phyloP scores from a whole-genome alignment of 768 basidiomycete species.

The Psilocybe sp. region DNA sequence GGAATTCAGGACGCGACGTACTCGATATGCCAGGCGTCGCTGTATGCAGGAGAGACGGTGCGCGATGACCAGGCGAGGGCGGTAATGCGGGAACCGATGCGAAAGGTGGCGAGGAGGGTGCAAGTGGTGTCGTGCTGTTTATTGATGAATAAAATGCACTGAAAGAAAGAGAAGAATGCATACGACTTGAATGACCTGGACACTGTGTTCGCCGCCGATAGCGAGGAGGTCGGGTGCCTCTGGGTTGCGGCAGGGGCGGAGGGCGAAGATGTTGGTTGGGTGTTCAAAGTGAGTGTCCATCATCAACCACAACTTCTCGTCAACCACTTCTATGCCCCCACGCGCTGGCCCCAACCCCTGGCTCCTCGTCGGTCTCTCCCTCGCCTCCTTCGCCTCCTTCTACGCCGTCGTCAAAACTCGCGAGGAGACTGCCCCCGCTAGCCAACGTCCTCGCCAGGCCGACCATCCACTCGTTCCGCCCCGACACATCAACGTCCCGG shows the following conservation, averaged over 20 bases:
- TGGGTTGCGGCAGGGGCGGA: conserved; percentile 61
- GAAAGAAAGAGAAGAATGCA: conserved; percentile 17
- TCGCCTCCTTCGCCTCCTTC: conserved; percentile 58
- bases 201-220: conserved; percentile 68
- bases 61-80: conserved; percentile 78
- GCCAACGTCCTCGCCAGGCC: conserved; percentile 54
- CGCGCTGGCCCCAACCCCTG: conserved; percentile 59
- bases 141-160: conserved; percentile 7
- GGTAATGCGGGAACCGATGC: conserved; percentile 68
- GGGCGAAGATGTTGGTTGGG: conserved; percentile 55
- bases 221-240: conserved; percentile 72
- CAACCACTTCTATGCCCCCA: conserved; percentile 17
- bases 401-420: conserved; percentile 52
- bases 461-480: conserved; percentile 69
- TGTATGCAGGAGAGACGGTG: conserved; percentile 61
- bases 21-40: conserved; percentile 73
- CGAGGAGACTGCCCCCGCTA: conserved; percentile 58
- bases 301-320: conserved; percentile 8
- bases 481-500: conserved; percentile 33
- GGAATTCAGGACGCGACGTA: conserved; percentile 30
- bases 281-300: conserved; percentile 66
- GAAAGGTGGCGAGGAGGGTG: conserved; percentile 63
- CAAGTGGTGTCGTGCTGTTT: conserved; percentile 40
- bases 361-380: conserved; percentile 53
- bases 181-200: conserved; percentile 67